A percentile compares a stretch with the other conserved stretches of the same genome.
Evolutionary conservation across 768 basidiomycete genomes (phyloP).

Genomic region (Calvatia gigantea): DNA sequence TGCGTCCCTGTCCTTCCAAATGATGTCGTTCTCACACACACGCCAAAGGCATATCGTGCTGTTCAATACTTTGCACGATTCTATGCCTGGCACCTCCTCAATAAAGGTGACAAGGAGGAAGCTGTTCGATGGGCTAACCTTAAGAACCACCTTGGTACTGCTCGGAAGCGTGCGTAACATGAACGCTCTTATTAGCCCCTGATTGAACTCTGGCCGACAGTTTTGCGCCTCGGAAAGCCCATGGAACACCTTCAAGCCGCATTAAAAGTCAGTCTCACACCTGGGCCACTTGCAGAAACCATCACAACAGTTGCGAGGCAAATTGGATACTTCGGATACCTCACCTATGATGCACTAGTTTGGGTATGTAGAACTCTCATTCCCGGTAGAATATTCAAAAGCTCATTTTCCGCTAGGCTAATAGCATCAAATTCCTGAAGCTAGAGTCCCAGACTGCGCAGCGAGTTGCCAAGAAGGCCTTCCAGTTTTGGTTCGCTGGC

Average conservation of each 20-base stretch:
- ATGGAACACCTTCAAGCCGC: slow-evolving; percentile 92
- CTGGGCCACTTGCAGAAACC: slow-evolving; percentile 63
- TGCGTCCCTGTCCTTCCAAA: slow-evolving; percentile 1
- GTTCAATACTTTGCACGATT: slow-evolving; percentile 90
- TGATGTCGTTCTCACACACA: background rate
- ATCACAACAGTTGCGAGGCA: slow-evolving; percentile 80
- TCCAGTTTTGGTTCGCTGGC: slow-evolving; percentile 86
- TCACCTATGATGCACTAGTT: slow-evolving; percentile 75
- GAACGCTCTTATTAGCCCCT: background rate
- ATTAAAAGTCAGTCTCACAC: slow-evolving; percentile 58
- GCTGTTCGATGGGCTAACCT: slow-evolving; percentile 80
- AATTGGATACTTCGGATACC: slow-evolving; percentile 84
- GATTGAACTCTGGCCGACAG: slow-evolving; percentile 37
- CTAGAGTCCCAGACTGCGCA: slow-evolving; percentile 59
- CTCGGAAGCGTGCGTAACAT: slow-evolving; percentile 70
- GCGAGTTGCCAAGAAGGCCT: slow-evolving; percentile 60
- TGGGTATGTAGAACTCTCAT: slow-evolving; percentile 64
- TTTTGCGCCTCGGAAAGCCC: slow-evolving; percentile 91
- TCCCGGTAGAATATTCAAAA: background rate
- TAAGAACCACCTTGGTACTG: slow-evolving; percentile 80
- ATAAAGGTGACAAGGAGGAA: slow-evolving; percentile 64
- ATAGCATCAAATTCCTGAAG: slow-evolving; percentile 60
- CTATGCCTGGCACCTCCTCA: slow-evolving; percentile 77
- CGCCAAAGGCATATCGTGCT: slow-evolving; percentile 74
- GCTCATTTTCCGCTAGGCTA: slow-evolving; percentile 41